Percentiles rank a stretch among this genome's conserved stretches.
phyloP scores from a whole-genome alignment of 768 basidiomycete species.

The Boletus reticuloceps region DNA sequence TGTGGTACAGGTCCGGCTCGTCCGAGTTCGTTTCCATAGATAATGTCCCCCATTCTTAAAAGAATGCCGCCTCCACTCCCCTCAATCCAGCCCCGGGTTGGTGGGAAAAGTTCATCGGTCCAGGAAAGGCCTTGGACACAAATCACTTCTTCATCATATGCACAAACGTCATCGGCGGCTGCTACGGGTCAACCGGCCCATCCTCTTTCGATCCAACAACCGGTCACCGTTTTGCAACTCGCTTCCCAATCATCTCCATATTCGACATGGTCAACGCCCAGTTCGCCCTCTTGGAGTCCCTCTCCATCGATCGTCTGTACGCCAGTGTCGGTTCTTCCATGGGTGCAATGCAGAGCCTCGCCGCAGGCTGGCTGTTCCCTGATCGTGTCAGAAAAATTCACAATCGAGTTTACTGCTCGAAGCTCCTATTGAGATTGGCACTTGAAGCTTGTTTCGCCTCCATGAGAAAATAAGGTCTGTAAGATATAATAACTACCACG shows the following conservation, averaged over 20 bases:
- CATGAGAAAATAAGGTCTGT: too few relatives aligned
- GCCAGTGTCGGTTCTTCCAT: conserved; percentile 94
- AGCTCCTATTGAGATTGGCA: too few relatives aligned
- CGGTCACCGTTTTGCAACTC: conserved; percentile 76
- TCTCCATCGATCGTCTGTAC: conserved; percentile 82
- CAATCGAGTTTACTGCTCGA: too few relatives aligned
- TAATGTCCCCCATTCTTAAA: too few relatives aligned
- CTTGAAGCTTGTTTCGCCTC: too few relatives aligned
- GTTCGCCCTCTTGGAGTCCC: conserved; percentile 78
- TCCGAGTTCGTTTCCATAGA: too few relatives aligned
- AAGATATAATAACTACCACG: too few relatives aligned
- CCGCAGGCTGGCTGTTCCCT: conserved; percentile 91
- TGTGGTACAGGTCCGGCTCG: too few relatives aligned
- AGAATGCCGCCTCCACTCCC: conserved; percentile 81
- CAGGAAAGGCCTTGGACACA: conserved; percentile 92
- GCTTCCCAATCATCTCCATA: conserved; percentile 87
- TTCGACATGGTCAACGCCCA: conserved; percentile 99
- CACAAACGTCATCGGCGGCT: conserved; percentile 95
- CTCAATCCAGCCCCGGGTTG: conserved; percentile 83
- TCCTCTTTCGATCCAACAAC: conserved; percentile 74
- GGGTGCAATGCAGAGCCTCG: conserved; percentile 98
- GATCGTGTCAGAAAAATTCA: conserved; percentile 86
- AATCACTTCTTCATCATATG: conserved; percentile 90
- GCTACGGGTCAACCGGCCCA: conserved; percentile 96
- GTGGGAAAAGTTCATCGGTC: conserved; percentile 99